Evolutionary conservation across 192 early-diverging fungal genomes (phyloP).

Genomic region (Jimgerdemannia lactiflua): DNA sequence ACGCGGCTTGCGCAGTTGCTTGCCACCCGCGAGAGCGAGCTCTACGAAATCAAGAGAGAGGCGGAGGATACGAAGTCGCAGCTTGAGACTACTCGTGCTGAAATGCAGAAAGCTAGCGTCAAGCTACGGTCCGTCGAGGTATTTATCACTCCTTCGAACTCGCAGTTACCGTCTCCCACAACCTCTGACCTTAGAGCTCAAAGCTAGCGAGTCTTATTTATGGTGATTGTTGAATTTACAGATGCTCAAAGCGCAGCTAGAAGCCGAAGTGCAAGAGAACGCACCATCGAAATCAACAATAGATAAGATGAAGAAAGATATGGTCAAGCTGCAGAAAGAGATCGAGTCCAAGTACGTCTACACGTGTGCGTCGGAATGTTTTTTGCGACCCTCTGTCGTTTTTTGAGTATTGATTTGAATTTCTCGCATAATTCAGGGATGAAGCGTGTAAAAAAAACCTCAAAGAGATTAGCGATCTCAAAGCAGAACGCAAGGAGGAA

Average conservation of each 20-base stretch:
- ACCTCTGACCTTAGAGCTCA: too few relatives aligned
- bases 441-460: background rate
- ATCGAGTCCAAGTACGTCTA: background rate
- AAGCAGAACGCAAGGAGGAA: background rate
- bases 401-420: background rate
- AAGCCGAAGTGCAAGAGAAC: background rate
- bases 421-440: background rate
- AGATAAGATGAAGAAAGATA: background rate
- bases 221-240: background rate
- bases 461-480: background rate
- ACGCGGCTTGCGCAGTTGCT: background rate
- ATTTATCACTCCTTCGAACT: background rate
- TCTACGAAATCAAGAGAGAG: background rate
- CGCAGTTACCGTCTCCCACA: too few relatives aligned
- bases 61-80: background rate
- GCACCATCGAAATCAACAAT: background rate
- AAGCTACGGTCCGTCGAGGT: background rate
- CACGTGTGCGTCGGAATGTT: too few relatives aligned
- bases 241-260: slow-evolving; percentile 3
- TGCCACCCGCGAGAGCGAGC: background rate
- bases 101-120: background rate
- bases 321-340: background rate
- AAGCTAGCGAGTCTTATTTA: background rate
- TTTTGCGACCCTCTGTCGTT: too few relatives aligned
- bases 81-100: background rate